Conservation (phyloP, 2,329 filamentous ascomycete species). For the Clonostachys solani region DNA sequence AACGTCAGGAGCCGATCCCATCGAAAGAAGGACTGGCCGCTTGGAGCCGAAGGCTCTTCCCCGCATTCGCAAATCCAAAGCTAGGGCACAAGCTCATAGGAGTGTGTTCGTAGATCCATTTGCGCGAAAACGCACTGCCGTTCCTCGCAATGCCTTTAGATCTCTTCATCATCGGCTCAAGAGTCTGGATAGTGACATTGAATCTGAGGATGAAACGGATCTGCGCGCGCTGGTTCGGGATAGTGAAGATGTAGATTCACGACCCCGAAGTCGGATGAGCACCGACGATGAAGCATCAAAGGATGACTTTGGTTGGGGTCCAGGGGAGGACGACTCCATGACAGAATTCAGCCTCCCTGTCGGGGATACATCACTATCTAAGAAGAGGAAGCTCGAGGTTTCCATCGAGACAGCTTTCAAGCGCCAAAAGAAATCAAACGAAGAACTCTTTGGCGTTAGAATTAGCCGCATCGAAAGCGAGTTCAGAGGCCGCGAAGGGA, state of each 20-base stretch:
- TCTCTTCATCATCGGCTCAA: conserved; percentile 73
- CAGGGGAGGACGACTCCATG: conserved; percentile 59
- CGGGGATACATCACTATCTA: conserved; percentile 25
- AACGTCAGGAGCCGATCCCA: conserved; percentile 56
- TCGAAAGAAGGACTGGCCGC: conserved; percentile 54
- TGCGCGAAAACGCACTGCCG: conserved; percentile 39
- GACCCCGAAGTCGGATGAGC: conserved; percentile 71
- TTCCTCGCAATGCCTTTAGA: conserved; percentile 60
- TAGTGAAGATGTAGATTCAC: conserved; percentile 82
- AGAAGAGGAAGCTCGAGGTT: conserved; percentile 68
- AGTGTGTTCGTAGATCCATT: conserved; percentile 66
- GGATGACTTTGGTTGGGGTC: conserved; percentile 42
- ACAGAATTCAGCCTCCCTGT: conserved; percentile 67
- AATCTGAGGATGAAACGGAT: conserved; percentile 79
- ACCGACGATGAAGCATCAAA: conserved; percentile 53
- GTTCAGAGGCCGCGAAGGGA: conserved; percentile 37
- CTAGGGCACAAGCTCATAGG: conserved; percentile 44
- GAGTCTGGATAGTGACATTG: conserved; percentile 64
- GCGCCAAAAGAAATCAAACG: conserved; percentile 74
- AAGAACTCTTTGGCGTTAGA: conserved; percentile 69
- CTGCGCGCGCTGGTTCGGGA: conserved; percentile 56
- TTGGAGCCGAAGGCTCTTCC: conserved; percentile 60
- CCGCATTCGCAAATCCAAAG: conserved; percentile 68
- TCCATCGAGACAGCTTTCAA: conserved; percentile 70
- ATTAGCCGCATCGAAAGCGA: conserved; percentile 48